Percentiles rank a stretch among this genome's conserved stretches.
These are phyloP conservation scores for Suhomyces terraborum DNA, from an alignment of 1,139 yeast species.

Conservation along the genomic window DNA sequence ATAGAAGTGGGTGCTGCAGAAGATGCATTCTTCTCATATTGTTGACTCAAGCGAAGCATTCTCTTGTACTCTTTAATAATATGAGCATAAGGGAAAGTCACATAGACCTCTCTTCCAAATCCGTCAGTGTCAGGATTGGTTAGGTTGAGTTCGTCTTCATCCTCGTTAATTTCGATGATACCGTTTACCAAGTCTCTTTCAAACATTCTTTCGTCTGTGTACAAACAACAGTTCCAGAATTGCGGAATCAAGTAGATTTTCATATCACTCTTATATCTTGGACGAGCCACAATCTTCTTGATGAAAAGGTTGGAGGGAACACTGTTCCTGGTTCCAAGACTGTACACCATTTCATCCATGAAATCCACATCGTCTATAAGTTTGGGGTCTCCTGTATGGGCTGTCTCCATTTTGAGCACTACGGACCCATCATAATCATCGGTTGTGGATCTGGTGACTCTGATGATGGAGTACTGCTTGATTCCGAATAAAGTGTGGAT, in stretches of 20 bases:
- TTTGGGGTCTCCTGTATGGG: slow-evolving; percentile 53
- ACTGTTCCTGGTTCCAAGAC: slow-evolving; percentile 43
- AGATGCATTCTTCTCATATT: slow-evolving; percentile 2
- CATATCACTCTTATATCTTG: slow-evolving; percentile 55
- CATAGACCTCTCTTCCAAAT: slow-evolving; percentile 19
- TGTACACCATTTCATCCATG: slow-evolving; percentile 41
- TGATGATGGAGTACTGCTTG: slow-evolving; percentile 44
- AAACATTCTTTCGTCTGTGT: slow-evolving; percentile 52
- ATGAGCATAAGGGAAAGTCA: slow-evolving; percentile 29
- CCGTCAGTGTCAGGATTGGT: slow-evolving; percentile 8
- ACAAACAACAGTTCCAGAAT: slow-evolving; percentile 38
- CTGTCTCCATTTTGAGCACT: slow-evolving; percentile 54
- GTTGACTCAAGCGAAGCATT: slow-evolving; percentile 13
- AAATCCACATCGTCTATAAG: slow-evolving; percentile 52
- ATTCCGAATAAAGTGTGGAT: slow-evolving; percentile 43
- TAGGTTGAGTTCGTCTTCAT: slow-evolving; percentile 7
- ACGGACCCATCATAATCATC: slow-evolving; percentile 52
- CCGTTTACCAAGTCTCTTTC: slow-evolving; percentile 55
- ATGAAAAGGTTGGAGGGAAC: slow-evolving; percentile 49
- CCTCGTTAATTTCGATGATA: slow-evolving; percentile 32
- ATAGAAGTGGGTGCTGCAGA: background rate
- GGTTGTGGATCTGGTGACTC: slow-evolving; percentile 59
- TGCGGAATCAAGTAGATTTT: slow-evolving; percentile 41
- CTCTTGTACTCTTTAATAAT: slow-evolving; percentile 22
- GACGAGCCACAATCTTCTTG: slow-evolving; percentile 51